phyloP scores from a whole-genome alignment of 139 green algal species.

The Chlamydomonas incerta region DNA sequence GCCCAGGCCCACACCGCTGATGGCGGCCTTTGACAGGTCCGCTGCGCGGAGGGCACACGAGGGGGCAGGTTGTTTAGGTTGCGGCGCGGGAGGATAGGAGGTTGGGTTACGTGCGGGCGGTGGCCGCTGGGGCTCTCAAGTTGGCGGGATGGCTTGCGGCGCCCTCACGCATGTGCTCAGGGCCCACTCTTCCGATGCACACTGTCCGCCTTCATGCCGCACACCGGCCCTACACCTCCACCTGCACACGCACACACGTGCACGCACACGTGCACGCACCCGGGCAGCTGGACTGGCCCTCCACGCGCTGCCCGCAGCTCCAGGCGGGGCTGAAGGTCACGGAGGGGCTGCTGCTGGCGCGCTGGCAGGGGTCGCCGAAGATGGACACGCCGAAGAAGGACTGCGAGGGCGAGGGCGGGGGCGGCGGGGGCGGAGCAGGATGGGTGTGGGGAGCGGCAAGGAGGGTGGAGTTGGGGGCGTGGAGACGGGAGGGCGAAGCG shows the following conservation, averaged over 20 bases:
- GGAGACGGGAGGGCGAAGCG: no score
- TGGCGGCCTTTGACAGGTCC: background rate
- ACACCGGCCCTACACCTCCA: background rate
- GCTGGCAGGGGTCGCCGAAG: conserved; percentile 37
- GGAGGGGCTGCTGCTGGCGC: background rate
- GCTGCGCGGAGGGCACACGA: background rate
- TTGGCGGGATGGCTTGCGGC: no score
- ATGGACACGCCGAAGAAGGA: conserved; percentile 32
- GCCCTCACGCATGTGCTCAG: no score
- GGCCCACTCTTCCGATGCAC: background rate
- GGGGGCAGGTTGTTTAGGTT: no score
- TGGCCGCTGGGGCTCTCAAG: no score
- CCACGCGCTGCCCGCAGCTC: conserved; percentile 24
- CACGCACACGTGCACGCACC: background rate
- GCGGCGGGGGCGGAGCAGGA: background rate
- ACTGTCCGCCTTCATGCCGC: background rate
- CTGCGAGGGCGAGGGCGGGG: background rate
- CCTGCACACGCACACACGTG: background rate
- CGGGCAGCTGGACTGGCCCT: conserved; percentile 15
- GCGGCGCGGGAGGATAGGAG: no score
- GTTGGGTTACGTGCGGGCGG: no score
- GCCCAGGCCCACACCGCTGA: no score
- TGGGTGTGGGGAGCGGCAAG: background rate
- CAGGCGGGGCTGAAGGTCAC: background rate
- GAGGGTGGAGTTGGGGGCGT: no score